Evolutionary conservation across 108 stramenopile genomes (phyloP).

Genomic region (Cyclotella atomus): DNA sequence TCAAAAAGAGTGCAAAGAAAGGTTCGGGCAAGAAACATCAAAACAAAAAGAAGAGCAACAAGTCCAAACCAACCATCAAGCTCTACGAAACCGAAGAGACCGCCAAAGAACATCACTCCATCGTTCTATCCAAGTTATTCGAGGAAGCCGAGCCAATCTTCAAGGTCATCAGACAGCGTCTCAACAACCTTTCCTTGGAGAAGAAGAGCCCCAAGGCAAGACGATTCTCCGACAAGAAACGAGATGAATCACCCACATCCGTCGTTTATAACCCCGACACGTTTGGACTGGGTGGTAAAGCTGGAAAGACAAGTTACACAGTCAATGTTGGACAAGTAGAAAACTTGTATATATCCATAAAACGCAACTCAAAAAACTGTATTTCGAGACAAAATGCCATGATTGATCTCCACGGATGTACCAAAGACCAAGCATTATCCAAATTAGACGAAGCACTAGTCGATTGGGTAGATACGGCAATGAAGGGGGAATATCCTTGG

Average conservation of each 20-base stretch:
- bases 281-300: constrained; percentile 21
- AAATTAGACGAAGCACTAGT: constrained; percentile 1
- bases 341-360: constrained; percentile 22
- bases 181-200: constrained; percentile 10
- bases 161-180: constrained; percentile 10
- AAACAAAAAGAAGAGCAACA: not conserved
- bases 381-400: not conserved
- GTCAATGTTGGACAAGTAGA: constrained; percentile 20
- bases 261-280: constrained; percentile 12
- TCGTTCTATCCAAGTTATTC: constrained; percentile 10
- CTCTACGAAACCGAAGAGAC: not conserved
- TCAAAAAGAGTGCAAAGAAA: not conserved
- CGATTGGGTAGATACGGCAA: constrained; percentile 14
- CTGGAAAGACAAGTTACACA: constrained; percentile 16
- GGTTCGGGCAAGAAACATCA: not conserved
- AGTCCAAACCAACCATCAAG: not conserved
- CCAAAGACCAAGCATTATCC: constrained; percentile 1
- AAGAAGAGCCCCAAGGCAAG: constrained; percentile 8
- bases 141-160: constrained; percentile 17
- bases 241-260: not conserved
- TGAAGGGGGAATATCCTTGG: constrained; percentile 26
- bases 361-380: not conserved
- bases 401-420: constrained; percentile 21
- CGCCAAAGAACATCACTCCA: constrained; percentile 5
- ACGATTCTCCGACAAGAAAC: no score